Evolutionary conservation across 768 basidiomycete species (phyloP).

Genomic region (Amylocystis lapponica): DNA sequence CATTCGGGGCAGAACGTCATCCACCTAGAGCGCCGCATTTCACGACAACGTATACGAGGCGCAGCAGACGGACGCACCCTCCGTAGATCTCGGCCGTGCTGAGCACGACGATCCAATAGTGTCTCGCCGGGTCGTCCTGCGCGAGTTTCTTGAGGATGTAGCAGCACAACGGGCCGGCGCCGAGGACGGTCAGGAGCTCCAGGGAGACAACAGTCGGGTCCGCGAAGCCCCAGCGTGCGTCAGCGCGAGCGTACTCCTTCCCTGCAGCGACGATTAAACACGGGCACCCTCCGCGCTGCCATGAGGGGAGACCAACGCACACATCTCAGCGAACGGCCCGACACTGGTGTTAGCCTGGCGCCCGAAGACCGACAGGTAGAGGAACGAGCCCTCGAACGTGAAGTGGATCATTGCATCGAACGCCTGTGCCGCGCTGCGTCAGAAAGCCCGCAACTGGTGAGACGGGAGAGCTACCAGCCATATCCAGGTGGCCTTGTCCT

Average conservation of each 20-base stretch:
- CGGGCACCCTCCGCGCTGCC: background rate
- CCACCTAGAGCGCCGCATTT: conserved; percentile 34
- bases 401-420: conserved; percentile 83
- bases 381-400: conserved; percentile 72
- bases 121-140: conserved; percentile 56
- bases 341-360: conserved; percentile 62
- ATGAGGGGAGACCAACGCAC: conserved; percentile 37
- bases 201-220: conserved; percentile 80
- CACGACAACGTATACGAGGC: background rate
- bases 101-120: conserved; percentile 78
- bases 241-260: conserved; percentile 78
- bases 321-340: conserved; percentile 68
- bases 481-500: conserved; percentile 66
- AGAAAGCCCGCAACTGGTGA: background rate
- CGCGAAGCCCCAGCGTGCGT: conserved; percentile 74
- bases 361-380: conserved; percentile 73
- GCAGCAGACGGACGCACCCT: conserved; percentile 34
- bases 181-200: conserved; percentile 78
- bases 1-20: conserved; percentile 91
- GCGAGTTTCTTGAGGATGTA: conserved; percentile 65
- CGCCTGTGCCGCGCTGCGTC: conserved; percentile 34
- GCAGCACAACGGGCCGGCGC: conserved; percentile 68
- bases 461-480: conserved; percentile 56
- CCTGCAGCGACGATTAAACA: conserved; percentile 33
- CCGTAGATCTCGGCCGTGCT: conserved; percentile 76